Percentiles rank a stretch among this genome's conserved stretches.
Conservation (phyloP, 1,284 basidiomycete species). For the Afroboletus lepidellus region DNA sequence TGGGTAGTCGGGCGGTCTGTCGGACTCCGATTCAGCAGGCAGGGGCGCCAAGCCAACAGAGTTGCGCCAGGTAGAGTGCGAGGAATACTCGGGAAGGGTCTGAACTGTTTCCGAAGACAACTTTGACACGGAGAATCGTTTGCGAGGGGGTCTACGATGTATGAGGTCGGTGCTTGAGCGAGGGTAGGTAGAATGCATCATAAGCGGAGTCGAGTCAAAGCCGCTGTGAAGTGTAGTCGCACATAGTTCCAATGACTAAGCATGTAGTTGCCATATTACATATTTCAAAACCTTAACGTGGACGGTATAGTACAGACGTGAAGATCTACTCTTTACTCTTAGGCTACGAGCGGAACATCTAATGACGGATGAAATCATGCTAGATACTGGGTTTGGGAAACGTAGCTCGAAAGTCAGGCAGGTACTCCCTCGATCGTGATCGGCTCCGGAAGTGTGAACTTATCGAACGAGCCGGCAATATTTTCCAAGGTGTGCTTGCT, state of each 20-base stretch:
- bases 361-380: not conserved
- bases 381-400: not conserved
- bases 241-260: conserved; percentile 26
- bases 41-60: not conserved
- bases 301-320: not conserved
- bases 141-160: conserved; percentile 46
- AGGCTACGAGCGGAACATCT: not conserved
- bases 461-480: conserved; percentile 56
- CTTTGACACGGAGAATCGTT: conserved; percentile 53
- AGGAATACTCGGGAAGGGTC: conserved; percentile 66
- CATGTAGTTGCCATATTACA: no score
- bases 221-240: conserved; percentile 11
- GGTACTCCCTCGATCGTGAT: conserved; percentile 20
- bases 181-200: conserved; percentile 15
- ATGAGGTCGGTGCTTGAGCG: conserved; percentile 18
- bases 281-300: not conserved
- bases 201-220: conserved; percentile 3
- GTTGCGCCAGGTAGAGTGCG: conserved; percentile 34
- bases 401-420: conserved; percentile 12
- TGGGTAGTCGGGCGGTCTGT: conserved; percentile 71
- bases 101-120: conserved; percentile 69
- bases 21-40: conserved; percentile 38
- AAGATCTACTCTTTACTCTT: not conserved
- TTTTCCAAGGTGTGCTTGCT: conserved; percentile 44
- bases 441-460: conserved; percentile 29